Evolutionary conservation across 768 basidiomycete genomes (phyloP).

Genomic region (Brasilioporus rufonigricans): DNA sequence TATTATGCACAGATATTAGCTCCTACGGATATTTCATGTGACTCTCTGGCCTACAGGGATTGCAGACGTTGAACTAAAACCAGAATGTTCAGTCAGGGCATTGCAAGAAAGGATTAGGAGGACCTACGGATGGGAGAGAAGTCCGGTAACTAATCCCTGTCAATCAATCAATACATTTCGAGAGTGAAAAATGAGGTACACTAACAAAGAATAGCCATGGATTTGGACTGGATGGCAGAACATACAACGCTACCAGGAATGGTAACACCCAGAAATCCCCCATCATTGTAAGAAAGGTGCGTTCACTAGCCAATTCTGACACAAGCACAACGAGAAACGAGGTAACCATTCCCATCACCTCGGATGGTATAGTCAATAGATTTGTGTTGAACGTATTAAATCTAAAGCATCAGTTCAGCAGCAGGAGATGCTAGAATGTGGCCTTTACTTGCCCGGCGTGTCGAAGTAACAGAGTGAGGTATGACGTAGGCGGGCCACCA

Average conservation of each 20-base stretch:
- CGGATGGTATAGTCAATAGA: conserved; percentile 57
- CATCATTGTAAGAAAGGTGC: conserved; percentile 50
- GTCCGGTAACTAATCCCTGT: conserved; percentile 42
- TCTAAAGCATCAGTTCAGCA: conserved; percentile 26
- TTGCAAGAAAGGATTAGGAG: background rate
- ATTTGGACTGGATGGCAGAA: conserved; percentile 44
- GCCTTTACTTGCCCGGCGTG: conserved; percentile 37
- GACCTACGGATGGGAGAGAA: conserved; percentile 44
- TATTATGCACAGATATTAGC: background rate
- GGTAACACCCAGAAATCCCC: conserved; percentile 63
- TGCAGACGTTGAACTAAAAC: conserved; percentile 43
- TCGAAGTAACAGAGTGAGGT: too few relatives aligned
- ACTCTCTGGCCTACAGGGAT: conserved; percentile 35
- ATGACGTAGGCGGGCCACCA: too few relatives aligned
- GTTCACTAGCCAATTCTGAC: conserved; percentile 53
- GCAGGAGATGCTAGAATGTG: background rate
- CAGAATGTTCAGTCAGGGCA: background rate
- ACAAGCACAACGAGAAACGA: conserved; percentile 49
- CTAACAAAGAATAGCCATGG: conserved; percentile 54
- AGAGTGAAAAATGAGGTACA: too few relatives aligned
- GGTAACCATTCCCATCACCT: conserved; percentile 47
- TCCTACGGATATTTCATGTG: too few relatives aligned
- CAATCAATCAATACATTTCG: background rate
- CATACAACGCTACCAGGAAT: conserved; percentile 55
- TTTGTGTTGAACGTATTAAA: conserved; percentile 62